phyloP scores from a whole-genome alignment of 2,329 filamentous ascomycete species.

The Aspergillus sp. region DNA sequence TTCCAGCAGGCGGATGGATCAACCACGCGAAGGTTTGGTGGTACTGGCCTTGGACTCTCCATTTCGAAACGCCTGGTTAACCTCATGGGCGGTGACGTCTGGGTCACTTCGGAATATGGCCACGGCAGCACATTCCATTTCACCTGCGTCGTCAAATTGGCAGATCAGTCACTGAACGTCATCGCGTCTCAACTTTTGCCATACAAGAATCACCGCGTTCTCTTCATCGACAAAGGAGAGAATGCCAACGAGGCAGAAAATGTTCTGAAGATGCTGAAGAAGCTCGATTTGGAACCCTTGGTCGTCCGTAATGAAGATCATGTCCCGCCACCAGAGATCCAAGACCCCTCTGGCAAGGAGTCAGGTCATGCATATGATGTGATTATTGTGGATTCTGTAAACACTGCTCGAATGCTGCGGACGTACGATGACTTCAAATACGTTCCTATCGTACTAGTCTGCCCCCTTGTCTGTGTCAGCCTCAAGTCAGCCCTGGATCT shows the following conservation, averaged over 20 bases:
- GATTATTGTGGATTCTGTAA: conserved; percentile 92
- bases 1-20: conserved; percentile 98
- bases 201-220: conserved; percentile 89
- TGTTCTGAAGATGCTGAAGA: conserved; percentile 76
- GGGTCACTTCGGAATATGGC: conserved; percentile 91
- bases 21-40: conserved; percentile 93
- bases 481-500: conserved; percentile 92
- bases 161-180: conserved; percentile 74
- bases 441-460: conserved; percentile 90
- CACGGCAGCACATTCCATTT: conserved; percentile 96
- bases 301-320: conserved; percentile 79
- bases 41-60: conserved; percentile 88
- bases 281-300: conserved; percentile 78
- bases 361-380: conserved; percentile 78
- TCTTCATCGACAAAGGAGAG: conserved; percentile 91
- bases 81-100: conserved; percentile 94
- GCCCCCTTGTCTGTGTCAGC: conserved; percentile 85
- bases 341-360: conserved; percentile 55
- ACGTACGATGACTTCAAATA: conserved; percentile 97
- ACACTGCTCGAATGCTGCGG: conserved; percentile 82
- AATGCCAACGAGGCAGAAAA: conserved; percentile 69
- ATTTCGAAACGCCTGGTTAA: conserved; percentile 95
- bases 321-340: conserved; percentile 60
- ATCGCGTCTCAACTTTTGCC: conserved; percentile 79
- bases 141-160: conserved; percentile 87